phyloP scores from a whole-genome alignment of 2,329 filamentous ascomycete genomes.

The Phialophora verrucosa region DNA sequence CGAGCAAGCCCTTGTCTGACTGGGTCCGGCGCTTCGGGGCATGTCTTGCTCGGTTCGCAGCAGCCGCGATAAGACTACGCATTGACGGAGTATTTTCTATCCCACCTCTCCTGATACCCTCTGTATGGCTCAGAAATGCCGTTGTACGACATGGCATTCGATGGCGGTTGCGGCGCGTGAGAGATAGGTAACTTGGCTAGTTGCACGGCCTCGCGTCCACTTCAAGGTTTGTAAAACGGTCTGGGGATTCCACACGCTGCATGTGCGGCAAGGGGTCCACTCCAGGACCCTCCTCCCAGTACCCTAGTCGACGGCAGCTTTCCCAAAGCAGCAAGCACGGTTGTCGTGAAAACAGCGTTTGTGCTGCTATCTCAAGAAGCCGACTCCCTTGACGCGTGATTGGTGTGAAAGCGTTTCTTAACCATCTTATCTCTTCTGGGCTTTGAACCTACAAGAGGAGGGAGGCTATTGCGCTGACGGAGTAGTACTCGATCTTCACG shows the following conservation, averaged over 20 bases:
- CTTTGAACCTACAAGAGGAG: not conserved
- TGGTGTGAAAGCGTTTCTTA: not conserved
- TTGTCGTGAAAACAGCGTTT: not conserved
- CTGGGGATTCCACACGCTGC: not conserved
- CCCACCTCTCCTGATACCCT: not conserved
- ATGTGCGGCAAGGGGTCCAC: not conserved
- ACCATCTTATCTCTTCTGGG: not conserved
- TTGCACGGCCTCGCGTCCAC: no score
- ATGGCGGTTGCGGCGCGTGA: not conserved
- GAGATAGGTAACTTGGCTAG: not conserved
- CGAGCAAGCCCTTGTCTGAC: not conserved
- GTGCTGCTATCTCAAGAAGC: not conserved
- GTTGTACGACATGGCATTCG: not conserved
- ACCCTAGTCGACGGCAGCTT: not conserved
- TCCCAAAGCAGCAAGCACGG: not conserved
- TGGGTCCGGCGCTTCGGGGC: not conserved
- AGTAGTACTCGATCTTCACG: not conserved
- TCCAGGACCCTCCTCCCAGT: not conserved
- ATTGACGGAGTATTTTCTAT: not conserved
- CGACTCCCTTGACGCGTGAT: not conserved
- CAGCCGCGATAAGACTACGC: not conserved
- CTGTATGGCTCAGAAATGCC: not conserved
- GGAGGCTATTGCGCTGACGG: no score
- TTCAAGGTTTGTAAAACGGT: not conserved
- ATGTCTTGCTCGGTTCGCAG: not conserved